phyloP scores from a whole-genome alignment of 2,329 filamentous ascomycete genomes.

The Didymella pinodella region DNA sequence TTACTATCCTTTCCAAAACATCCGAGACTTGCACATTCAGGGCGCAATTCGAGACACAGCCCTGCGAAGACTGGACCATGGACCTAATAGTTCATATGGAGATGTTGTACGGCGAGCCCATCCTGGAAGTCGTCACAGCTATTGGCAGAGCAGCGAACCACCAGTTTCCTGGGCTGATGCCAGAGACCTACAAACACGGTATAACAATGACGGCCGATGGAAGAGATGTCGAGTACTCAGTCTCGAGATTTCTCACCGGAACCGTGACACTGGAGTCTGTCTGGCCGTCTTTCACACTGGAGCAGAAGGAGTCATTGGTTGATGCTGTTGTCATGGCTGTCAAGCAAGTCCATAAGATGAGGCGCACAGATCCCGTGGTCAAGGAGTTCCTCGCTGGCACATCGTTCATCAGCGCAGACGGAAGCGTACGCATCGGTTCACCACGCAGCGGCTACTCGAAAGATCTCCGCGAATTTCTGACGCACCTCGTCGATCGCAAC shows the following conservation, averaged over 20 bases:
- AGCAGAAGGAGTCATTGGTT: conserved; percentile 13
- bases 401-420: conserved; percentile 10
- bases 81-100: conserved; percentile 14
- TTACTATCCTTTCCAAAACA: conserved; percentile 14
- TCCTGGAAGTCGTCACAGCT: conserved; percentile 15
- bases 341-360: conserved; percentile 12
- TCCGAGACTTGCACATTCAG: conserved; percentile 17
- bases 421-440: conserved; percentile 9
- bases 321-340: conserved; percentile 14
- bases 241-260: conserved; percentile 14
- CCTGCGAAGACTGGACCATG: conserved; percentile 15
- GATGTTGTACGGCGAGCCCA: conserved; percentile 6
- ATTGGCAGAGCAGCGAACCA: conserved; percentile 16
- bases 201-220: conserved; percentile 15
- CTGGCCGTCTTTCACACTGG: conserved; percentile 3
- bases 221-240: conserved; percentile 14
- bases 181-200: conserved; percentile 11
- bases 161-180: conserved; percentile 15
- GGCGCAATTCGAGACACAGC: conserved; percentile 14
- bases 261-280: conserved; percentile 13
- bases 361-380: conserved; percentile 9
- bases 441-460: conserved; percentile 13
- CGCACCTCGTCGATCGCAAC: conserved; percentile 13
- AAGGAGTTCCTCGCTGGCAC: conserved; percentile 13
- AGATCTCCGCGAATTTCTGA: conserved; percentile 14